Base-by-base conservation (phyloP, 176 grass and related monocot genomes). In the Oryza rufipogon region DNA sequence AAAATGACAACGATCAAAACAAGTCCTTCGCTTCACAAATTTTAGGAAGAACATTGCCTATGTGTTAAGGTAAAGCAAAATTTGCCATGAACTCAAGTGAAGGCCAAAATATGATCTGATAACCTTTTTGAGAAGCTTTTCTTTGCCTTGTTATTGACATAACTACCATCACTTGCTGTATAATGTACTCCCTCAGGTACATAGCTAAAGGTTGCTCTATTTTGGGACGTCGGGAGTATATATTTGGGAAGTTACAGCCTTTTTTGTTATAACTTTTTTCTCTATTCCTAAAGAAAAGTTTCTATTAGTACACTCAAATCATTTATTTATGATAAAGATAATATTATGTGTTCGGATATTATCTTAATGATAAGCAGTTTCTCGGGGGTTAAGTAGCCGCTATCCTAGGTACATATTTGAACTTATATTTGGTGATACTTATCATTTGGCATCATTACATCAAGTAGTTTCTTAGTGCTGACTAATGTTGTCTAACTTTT, bases 231-330 rank as follows among this genome's bases (percentile, higher is more conserved):
- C 0, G 42, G 42, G 0, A 44, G 42, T 44, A n/a, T 63, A 19
- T 63, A 63, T 58, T 58, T 20, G 0, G 52, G 52, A 58, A 63
- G 58, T 63, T 71, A 63, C 36, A 73, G 52, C 15, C 39, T 7
- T 8, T 7, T 14, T 82, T 2, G 36, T 71, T 71, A 9, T 60
- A 60, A 41, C 0, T 41, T 39, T 13, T 17, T 32, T 25, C 19
- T 38, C 13, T 28, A 61, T 70, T 28, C 33, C 41, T 34, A 71
- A 72, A 28, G 51, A 11, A 56, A 56, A 12, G 8, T 36, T 17
- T 63, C 36, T 64, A 64, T 72, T 82, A 41, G 9, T 73, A 82
- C 22, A 73, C 42, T 63, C 68, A 56, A 48, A 28, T 28, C 28
- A 28, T 28, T 15, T 2, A 25, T 70, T 26, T 58, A 44, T 81